Conservation (phyloP, 306 rosid genomes). For the Acacia crassicarpa region DNA sequence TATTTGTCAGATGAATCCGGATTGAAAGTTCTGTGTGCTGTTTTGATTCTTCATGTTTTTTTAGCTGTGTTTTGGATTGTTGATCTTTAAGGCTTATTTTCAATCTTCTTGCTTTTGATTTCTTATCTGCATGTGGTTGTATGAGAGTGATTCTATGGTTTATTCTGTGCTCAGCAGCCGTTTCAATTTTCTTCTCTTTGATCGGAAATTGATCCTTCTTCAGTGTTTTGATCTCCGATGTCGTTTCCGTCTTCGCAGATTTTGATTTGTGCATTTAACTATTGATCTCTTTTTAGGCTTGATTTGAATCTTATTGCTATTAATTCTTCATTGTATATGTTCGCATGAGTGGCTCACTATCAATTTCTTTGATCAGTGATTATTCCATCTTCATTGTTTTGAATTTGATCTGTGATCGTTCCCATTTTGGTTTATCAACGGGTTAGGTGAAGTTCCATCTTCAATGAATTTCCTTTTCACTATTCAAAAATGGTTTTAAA, state of each 20-base stretch:
- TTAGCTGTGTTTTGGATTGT: neutral
- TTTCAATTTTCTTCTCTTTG: neutral
- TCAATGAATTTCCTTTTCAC: neutral
- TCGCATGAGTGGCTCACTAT: neutral
- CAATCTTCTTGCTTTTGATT: neutral
- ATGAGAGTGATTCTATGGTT: neutral
- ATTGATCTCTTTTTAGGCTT: neutral
- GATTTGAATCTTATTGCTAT: neutral
- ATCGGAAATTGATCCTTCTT: neutral
- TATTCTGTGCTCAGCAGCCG: neutral
- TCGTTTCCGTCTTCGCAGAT: neutral
- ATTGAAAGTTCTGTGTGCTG: neutral
- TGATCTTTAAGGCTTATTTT: conserved; percentile 21
- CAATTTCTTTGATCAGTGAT: conserved; percentile 3
- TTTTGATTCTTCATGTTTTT: conserved; percentile 11
- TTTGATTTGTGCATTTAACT: neutral
- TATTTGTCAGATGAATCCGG: conserved; percentile 1
- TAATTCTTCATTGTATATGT: neutral
- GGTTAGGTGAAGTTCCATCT: neutral
- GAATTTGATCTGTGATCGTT: neutral
- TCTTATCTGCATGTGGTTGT: neutral
- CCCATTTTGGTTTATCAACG: conserved; percentile 6
- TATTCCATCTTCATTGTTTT: neutral
- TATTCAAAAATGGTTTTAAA: neutral
- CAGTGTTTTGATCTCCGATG: neutral